Evolutionary conservation across 768 basidiomycete species (phyloP).

Genomic region (Psilocybe azurescens): DNA sequence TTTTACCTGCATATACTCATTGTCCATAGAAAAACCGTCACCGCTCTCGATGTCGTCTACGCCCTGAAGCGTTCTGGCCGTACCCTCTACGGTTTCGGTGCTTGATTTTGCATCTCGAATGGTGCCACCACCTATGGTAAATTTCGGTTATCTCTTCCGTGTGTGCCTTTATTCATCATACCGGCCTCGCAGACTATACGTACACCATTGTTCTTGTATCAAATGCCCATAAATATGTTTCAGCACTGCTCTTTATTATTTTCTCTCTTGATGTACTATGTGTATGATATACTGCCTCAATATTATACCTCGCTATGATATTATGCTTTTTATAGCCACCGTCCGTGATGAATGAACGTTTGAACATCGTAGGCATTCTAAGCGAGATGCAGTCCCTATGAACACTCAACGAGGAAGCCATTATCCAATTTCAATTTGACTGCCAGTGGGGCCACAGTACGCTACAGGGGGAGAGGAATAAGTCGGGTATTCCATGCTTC

Average conservation of each 20-base stretch:
- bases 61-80: conserved; percentile 77
- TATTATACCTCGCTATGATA: background rate
- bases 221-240: background rate
- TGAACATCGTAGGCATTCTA: too few species aligned
- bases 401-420: too few species aligned
- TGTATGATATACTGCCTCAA: background rate
- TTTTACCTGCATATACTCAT: conserved; percentile 1
- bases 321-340: background rate
- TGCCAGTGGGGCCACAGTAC: too few species aligned
- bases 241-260: background rate
- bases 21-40: conserved; percentile 74
- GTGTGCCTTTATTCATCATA: background rate
- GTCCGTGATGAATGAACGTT: too few species aligned
- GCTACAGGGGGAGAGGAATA: too few species aligned
- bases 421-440: too few species aligned
- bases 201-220: background rate
- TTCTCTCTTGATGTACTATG: background rate
- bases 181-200: background rate
- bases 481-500: too few species aligned
- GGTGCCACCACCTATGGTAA: background rate
- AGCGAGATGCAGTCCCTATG: too few species aligned
- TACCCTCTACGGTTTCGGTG: conserved; percentile 85
- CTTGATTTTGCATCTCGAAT: conserved; percentile 40
- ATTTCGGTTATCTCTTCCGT: background rate
- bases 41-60: conserved; percentile 84